Percentiles rank a stretch among this genome's conserved stretches.
phyloP scores from a whole-genome alignment of 805 yeast genomes.

The Barnettozyma populi region DNA sequence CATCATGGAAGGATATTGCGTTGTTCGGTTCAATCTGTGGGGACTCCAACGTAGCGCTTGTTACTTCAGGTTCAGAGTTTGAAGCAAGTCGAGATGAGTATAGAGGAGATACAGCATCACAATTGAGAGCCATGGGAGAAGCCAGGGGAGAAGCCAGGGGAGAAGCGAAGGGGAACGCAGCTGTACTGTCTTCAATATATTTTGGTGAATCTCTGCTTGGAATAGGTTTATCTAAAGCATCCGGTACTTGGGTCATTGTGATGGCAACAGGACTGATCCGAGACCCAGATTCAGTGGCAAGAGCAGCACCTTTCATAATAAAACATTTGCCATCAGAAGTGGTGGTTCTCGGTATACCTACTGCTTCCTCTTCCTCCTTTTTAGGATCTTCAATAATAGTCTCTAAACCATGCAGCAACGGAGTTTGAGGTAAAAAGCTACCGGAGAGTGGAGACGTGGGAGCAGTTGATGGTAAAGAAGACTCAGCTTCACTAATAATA shows the following conservation, averaged over 20 bases:
- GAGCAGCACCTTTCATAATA: not conserved
- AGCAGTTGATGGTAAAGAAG: not conserved
- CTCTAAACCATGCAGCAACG: not conserved
- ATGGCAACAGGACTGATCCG: not conserved
- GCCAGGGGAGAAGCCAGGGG: no score
- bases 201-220: no score
- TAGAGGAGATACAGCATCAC: not conserved
- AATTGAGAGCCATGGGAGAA: not conserved
- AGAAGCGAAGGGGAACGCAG: no score
- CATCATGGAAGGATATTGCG: not conserved
- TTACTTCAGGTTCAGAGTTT: not conserved
- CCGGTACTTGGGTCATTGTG: not conserved
- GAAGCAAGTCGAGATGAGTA: not conserved
- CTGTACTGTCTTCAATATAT: no score
- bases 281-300: not conserved
- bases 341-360: not conserved
- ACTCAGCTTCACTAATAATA: not conserved
- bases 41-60: not conserved
- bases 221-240: no score
- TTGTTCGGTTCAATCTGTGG: not conserved
- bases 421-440: not conserved
- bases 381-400: not conserved
- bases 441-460: not conserved
- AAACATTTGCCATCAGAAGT: not conserved
- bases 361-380: not conserved